Percentiles rank a stretch among this genome's conserved stretches.
Evolutionary conservation across 495 filamentous ascomycete genomes (phyloP).

Genomic region (Penicillium dipodomyicola): DNA sequence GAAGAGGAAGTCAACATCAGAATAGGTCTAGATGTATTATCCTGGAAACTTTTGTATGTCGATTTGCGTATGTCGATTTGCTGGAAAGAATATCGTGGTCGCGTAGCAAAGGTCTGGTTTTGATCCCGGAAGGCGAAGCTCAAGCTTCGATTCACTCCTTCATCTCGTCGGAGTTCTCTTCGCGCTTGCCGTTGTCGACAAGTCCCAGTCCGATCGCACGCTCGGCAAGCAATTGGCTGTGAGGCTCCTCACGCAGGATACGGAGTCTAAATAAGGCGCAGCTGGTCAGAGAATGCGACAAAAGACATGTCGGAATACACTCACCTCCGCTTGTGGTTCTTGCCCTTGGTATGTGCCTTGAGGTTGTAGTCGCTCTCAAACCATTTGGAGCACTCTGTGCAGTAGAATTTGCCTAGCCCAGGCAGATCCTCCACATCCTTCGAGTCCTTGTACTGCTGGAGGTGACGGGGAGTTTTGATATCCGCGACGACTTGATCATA

Average conservation of each 20-base stretch:
- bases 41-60: constrained; percentile 9
- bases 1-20: constrained; percentile 8
- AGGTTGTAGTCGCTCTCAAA: constrained; percentile 84
- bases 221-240: constrained; percentile 81
- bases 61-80: constrained; percentile 8
- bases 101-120: constrained; percentile 10
- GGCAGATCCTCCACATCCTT: constrained; percentile 86
- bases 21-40: constrained; percentile 3
- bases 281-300: constrained; percentile 7
- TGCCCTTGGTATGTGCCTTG: constrained; percentile 74
- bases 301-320: constrained; percentile 14
- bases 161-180: constrained; percentile 36
- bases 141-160: constrained; percentile 27
- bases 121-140: constrained; percentile 3
- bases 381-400: constrained; percentile 93
- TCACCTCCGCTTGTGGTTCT: constrained; percentile 87
- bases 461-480: constrained; percentile 69
- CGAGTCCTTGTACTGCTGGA: constrained; percentile 69
- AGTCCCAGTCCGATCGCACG: constrained; percentile 66
- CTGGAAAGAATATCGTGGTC: constrained; percentile 13
- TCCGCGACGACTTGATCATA: constrained; percentile 88
- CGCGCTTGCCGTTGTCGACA: constrained; percentile 58
- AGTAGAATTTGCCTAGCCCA: constrained; percentile 78
- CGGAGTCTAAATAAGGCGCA: constrained; percentile 55
- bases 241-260: constrained; percentile 73